Evolutionary conservation across 2,329 filamentous ascomycete species (phyloP).

Genomic region (Ophiostoma ips): DNA sequence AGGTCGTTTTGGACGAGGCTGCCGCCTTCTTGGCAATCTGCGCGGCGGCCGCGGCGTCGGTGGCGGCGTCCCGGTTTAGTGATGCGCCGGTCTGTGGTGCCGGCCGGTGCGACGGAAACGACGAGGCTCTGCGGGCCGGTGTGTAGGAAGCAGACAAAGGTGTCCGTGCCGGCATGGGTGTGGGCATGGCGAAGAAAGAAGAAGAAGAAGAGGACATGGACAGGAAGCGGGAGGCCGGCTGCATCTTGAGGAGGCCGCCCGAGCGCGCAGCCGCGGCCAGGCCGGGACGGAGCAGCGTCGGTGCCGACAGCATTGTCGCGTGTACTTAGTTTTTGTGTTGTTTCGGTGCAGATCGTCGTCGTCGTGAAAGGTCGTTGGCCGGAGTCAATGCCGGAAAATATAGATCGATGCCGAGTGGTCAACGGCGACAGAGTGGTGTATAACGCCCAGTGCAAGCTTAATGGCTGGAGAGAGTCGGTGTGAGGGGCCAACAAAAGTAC

Average conservation of each 20-base stretch:
- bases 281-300: slow-evolving; percentile 9
- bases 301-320: slow-evolving; percentile 2
- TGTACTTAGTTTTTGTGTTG: not conserved
- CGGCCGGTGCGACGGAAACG: not conserved
- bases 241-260: too few relatives aligned
- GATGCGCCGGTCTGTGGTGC: slow-evolving; percentile 2
- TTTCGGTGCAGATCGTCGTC: too few relatives aligned
- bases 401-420: too few relatives aligned
- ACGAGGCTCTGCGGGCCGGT: too few relatives aligned
- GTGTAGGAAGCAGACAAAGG: not conserved
- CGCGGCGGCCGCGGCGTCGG: slow-evolving; percentile 13
- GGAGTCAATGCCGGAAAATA: too few relatives aligned
- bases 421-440: too few relatives aligned
- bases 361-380: too few relatives aligned
- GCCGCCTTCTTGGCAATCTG: slow-evolving; percentile 5
- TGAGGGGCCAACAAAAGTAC: too few relatives aligned
- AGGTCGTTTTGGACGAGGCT: not conserved
- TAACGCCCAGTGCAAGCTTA: too few relatives aligned
- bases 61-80: slow-evolving; percentile 12
- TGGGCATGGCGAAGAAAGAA: not conserved
- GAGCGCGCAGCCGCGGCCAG: slow-evolving; percentile 7
- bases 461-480: too few relatives aligned
- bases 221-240: too few relatives aligned
- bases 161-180: not conserved
- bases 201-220: not conserved